Evolutionary conservation across 2,329 filamentous ascomycete genomes (phyloP), one percentile per base, ranked within the genome.

Genomic region (Aureobasidium melanogenum): DNA sequence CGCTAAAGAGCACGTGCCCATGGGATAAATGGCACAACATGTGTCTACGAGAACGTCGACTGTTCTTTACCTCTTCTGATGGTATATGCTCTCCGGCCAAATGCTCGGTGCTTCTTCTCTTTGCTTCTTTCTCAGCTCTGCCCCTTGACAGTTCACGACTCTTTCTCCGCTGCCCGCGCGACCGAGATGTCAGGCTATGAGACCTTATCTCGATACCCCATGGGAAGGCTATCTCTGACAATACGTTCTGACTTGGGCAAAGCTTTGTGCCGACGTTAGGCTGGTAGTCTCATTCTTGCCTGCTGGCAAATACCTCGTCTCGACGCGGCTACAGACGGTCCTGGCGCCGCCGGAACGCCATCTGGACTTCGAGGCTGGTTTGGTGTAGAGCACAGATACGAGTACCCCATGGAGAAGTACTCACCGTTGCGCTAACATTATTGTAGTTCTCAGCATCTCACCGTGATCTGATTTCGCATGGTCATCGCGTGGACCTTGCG

Each of bases 201-300:
- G 52, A 56, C 39, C 24, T 19, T 46, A 57, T 57, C 54, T 41
- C 41, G 54, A 44, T 57, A 17, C 54, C 41, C 54, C 54, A 57
- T 57, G 54, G 54, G 39, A 47, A 46, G 54, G 41, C n/a, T 28
- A 47, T 46, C 22, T 47, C 30, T 57, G 39, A 57, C 54, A 57
- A 19, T n/a, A 57, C 8, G 30, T 12, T 15, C 5, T 57, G 39
- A 57, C 54, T 57, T 28, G 38, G 39, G 7, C 12, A 36, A 28
- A 15, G 10, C 54, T 22, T 28, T 57, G 30, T 57, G 54, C 54
- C 41, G 54, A 57, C 28, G 41, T 38, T 47, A 46, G 17, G 54
- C 54, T 38, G 54, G 9, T 34, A 15, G 28, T 28, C 28, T 41
- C 39, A 32, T 17, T 26, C 19, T 19, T 36, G 41, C 10, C 24